Conservation (phyloP, 148 eudicot genomes). For the Polygonum maritimum region DNA sequence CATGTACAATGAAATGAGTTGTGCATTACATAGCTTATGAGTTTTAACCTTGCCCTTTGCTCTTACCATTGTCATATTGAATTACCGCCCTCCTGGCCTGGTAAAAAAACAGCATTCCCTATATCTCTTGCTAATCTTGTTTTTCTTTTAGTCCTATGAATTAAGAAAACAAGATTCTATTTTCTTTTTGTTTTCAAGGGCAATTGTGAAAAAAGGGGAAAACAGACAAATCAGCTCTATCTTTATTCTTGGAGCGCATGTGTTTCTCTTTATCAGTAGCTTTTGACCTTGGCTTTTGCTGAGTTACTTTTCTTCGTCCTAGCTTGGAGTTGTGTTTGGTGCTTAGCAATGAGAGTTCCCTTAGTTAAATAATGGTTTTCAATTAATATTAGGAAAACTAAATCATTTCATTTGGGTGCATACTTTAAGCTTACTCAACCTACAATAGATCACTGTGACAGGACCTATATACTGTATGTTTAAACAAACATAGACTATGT, state of each 20-base stretch:
- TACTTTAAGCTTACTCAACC: no score
- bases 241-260: constrained; percentile 14
- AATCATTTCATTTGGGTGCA: no score
- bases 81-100: not conserved
- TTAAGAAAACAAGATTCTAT: not conserved
- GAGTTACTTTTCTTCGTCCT: not conserved
- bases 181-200: not conserved
- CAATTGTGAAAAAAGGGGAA: not conserved
- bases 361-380: no score
- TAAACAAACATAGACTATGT: not conserved
- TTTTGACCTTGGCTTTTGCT: not conserved
- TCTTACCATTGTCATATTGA: constrained; percentile 1
- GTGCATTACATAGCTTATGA: not conserved
- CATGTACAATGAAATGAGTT: not conserved
- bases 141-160: not conserved
- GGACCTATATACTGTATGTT: no score
- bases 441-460: no score
- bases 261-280: constrained; percentile 11
- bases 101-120: not conserved
- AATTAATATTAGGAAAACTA: no score
- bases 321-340: not conserved
- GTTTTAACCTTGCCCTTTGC: not conserved
- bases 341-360: no score
- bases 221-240: not conserved
- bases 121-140: not conserved